Conservation (phyloP, 495 filamentous ascomycete genomes). For the Lasiosphaeris hirsuta region DNA sequence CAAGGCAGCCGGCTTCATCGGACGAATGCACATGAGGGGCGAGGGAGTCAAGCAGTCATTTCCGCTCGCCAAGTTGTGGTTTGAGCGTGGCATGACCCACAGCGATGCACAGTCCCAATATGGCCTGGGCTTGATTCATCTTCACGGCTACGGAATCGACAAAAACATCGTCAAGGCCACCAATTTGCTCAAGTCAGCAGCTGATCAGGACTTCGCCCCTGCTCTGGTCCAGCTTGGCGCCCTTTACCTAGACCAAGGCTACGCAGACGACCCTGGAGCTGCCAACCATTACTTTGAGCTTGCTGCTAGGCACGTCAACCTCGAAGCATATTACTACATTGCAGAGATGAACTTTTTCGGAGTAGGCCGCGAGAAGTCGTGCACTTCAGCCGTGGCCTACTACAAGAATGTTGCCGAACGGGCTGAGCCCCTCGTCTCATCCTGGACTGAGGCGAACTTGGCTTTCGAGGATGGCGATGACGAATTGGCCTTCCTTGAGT, state of each 20-base stretch:
- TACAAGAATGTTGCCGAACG: conserved; percentile 96
- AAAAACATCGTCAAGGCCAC: conserved; percentile 71
- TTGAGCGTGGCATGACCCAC: conserved; percentile 72
- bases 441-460: conserved; percentile 79
- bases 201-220: conserved; percentile 78
- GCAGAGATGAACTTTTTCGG: conserved; percentile 85
- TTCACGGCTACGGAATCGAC: conserved; percentile 76
- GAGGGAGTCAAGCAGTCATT: conserved; percentile 84
- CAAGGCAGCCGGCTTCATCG: conserved; percentile 88
- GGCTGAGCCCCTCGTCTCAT: conserved; percentile 78
- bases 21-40: conserved; percentile 88
- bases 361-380: conserved; percentile 75
- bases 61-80: conserved; percentile 76
- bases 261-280: conserved; percentile 55
- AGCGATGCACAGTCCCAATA: conserved; percentile 86
- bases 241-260: conserved; percentile 88
- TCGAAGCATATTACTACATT: conserved; percentile 94
- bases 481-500: conserved; percentile 79
- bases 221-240: conserved; percentile 81
- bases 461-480: conserved; percentile 81
- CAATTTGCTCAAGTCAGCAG: conserved; percentile 75
- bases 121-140: conserved; percentile 79
- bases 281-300: conserved; percentile 88
- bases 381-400: conserved; percentile 74
- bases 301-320: conserved; percentile 81